These are phyloP conservation scores for Capsella bursapastoris DNA, from an alignment of 345 rosid species.

Conservation along the genomic window DNA sequence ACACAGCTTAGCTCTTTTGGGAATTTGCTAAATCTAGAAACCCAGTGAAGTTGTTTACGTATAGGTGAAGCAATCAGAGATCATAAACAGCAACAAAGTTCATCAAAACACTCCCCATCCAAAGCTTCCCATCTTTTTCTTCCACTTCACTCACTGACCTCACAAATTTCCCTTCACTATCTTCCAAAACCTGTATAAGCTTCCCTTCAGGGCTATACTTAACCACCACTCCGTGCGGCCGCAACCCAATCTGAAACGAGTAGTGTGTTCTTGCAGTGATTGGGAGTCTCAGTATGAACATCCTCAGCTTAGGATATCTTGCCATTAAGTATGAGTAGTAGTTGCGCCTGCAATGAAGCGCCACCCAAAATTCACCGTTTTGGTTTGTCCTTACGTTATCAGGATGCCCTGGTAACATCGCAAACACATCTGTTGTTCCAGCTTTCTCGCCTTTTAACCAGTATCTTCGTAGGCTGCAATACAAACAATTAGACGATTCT, in stretches of 20 bases:
- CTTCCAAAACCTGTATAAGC: constrained; percentile 72
- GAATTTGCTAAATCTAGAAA: constrained; percentile 8
- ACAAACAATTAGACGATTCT: not conserved
- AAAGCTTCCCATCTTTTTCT: constrained; percentile 90
- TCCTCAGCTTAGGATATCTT: constrained; percentile 58
- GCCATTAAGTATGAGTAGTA: constrained; percentile 49
- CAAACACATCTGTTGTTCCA: constrained; percentile 74
- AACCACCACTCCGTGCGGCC: constrained; percentile 52
- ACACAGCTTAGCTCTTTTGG: not conserved
- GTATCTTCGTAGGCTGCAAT: constrained; percentile 68
- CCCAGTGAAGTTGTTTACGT: constrained; percentile 17
- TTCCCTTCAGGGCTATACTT: constrained; percentile 87
- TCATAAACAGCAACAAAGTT: constrained; percentile 74
- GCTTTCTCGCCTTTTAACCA: constrained; percentile 93
- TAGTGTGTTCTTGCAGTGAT: constrained; percentile 60
- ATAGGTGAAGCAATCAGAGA: constrained; percentile 43
- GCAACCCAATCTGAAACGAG: constrained; percentile 58
- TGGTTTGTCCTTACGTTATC: constrained; percentile 79
- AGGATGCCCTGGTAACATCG: constrained; percentile 76
- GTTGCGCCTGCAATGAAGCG: constrained; percentile 63
- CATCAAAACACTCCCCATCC: constrained; percentile 96
- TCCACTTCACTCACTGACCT: constrained; percentile 83
- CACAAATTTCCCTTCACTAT: constrained; percentile 78
- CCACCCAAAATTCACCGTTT: constrained; percentile 94
- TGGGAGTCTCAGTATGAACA: constrained; percentile 68